These are phyloP conservation scores for Russula abietina DNA, from an alignment of 768 basidiomycete genomes.

Conservation along the genomic window DNA sequence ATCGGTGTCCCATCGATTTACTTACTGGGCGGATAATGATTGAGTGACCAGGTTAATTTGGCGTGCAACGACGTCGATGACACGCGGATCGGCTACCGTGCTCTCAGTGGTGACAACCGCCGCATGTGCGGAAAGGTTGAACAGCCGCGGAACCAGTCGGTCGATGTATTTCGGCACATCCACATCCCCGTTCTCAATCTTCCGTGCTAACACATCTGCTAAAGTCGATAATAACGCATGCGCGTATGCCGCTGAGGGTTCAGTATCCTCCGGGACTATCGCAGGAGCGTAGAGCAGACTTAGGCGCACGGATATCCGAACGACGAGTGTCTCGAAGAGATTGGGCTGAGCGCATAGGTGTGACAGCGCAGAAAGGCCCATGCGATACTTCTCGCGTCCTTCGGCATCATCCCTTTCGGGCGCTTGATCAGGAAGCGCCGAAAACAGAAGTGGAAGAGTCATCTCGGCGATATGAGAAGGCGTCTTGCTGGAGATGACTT, in stretches of 20 bases:
- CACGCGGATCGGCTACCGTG: constrained; percentile 40
- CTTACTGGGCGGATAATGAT: constrained; percentile 60
- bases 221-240: constrained; percentile 76
- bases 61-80: constrained; percentile 57
- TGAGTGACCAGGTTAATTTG: constrained; percentile 66
- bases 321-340: constrained; percentile 80
- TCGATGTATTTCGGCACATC: constrained; percentile 83
- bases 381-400: constrained; percentile 62
- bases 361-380: constrained; percentile 59
- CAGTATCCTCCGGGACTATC: constrained; percentile 37
- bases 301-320: constrained; percentile 71
- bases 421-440: constrained; percentile 60
- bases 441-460: constrained; percentile 77
- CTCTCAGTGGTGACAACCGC: constrained; percentile 29
- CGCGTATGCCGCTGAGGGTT: constrained; percentile 74
- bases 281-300: constrained; percentile 52
- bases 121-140: constrained; percentile 51
- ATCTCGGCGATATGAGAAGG: constrained; percentile 63
- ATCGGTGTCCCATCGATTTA: constrained; percentile 18
- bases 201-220: constrained; percentile 50
- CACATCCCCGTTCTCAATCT: constrained; percentile 42
- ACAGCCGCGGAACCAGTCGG: constrained; percentile 63
- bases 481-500: constrained; percentile 49
- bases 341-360: constrained; percentile 65
- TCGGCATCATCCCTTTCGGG: constrained; percentile 47